Evolutionary conservation across 805 yeast genomes (phyloP), one percentile per base, ranked within the genome.

Genomic region (Candida caryicola): DNA sequence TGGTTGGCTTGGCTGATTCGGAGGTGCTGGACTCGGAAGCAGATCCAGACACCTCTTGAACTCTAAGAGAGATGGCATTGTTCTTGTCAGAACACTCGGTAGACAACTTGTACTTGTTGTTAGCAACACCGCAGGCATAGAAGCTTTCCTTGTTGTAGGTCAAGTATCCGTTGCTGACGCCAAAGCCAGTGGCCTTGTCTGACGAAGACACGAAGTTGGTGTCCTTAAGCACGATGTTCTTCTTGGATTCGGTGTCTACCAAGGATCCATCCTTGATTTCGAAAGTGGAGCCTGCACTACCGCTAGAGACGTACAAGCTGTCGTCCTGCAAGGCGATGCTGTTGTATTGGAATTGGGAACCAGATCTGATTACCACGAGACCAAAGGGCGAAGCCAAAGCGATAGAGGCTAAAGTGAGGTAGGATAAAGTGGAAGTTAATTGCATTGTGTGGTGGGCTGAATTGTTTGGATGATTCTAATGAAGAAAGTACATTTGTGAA

Each of bases 221-320:
- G 27, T 34, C 38, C 16, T 34, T 26, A 36, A 51, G 19, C 26
- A 50, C 29, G 31, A 46, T 36, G 41, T 44, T 50, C 26, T 52
- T 51, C 25, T 46, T 40, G 27, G 55, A 28, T 5, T 16, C 29
- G n/a, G 37, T 23, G 40, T 52, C 55, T 26, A 43, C 44, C 46
- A 58, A 55, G 16, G 59, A 29, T 15, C 47, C 46, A 38, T 59
- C 60, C 27, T 50, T 50, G 34, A 55, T 50, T 12, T 48, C 52
- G 37, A 55, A 50, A 15, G 41, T 37, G 38, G 41, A 36, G 12
- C 33, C 37, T n/a, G 31, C 29, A 18, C 46, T 43, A 12, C 40
- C 14, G 9, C 42, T 47, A n/a, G 47, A 51, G 39, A 38, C 34
- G 14, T 40, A 37, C 8, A 44, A 23, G 19, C 30, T 33, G 10